Conservation (phyloP, 1,284 basidiomycete species). For the Rhodotorula sp. region DNA sequence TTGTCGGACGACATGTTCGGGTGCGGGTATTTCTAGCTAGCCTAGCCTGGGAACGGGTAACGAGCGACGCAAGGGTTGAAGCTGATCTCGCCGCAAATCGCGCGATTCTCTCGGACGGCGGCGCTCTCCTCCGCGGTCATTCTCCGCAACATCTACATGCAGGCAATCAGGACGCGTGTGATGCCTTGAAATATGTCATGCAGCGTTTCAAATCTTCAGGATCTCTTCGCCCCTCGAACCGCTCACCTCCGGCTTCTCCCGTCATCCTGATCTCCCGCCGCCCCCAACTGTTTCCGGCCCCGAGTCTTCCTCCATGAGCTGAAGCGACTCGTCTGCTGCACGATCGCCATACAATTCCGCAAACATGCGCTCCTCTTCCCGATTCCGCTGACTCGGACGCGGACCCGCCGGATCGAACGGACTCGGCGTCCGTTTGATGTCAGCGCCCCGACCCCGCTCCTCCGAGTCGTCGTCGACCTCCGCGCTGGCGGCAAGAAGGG, state of each 20-base stretch:
- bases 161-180: too few species aligned
- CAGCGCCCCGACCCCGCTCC: too few species aligned
- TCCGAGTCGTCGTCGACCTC: background rate
- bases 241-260: background rate
- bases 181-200: background rate
- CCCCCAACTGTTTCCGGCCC: background rate
- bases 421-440: background rate
- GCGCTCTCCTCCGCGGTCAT: background rate
- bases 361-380: slow-evolving; percentile 28
- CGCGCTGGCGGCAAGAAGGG: background rate
- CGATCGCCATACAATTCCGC: slow-evolving; percentile 4
- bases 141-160: background rate
- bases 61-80: background rate
- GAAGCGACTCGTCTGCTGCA: background rate
- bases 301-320: slow-evolving; percentile 1
- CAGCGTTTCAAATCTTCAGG: background rate
- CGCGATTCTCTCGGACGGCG: background rate
- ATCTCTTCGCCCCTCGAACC: background rate
- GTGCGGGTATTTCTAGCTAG: background rate
- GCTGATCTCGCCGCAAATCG: background rate
- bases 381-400: slow-evolving; percentile 24
- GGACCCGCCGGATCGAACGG: slow-evolving; percentile 10
- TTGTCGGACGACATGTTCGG: slow-evolving; percentile 17
- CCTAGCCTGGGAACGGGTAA: background rate
- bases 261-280: background rate